Percentiles rank a stretch among this genome's conserved stretches.
phyloP scores from a whole-genome alignment of 176 grass and related monocot genomes.

The Poa pratensis region DNA sequence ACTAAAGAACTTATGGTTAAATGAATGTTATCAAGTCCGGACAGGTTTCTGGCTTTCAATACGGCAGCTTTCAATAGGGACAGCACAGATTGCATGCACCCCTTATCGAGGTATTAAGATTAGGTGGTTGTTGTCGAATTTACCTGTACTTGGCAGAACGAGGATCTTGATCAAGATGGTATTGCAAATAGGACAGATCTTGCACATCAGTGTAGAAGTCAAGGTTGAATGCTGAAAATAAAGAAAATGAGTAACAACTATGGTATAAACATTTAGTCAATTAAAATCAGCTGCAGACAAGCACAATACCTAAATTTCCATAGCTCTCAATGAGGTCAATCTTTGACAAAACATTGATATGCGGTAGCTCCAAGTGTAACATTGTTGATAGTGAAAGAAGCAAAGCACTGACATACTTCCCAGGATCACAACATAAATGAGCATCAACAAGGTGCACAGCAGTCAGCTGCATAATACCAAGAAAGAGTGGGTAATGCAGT shows the following conservation, averaged over 20 bases:
- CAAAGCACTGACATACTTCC: constrained; percentile 96
- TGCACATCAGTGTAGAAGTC: constrained; percentile 96
- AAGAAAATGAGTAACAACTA: constrained; percentile 41
- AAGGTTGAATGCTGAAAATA: constrained; percentile 83
- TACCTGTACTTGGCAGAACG: constrained; percentile 91
- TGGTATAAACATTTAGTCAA: constrained; percentile 25
- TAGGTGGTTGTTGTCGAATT: background rate
- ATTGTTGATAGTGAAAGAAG: constrained; percentile 95
- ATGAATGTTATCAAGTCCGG: background rate
- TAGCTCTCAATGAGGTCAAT: constrained; percentile 94
- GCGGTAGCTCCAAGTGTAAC: constrained; percentile 88
- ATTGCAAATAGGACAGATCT: constrained; percentile 85
- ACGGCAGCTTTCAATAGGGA: background rate
- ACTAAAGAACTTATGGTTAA: background rate
- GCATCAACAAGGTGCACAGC: constrained; percentile 85
- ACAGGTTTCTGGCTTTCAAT: background rate
- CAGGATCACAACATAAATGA: constrained; percentile 96
- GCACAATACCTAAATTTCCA: constrained; percentile 77
- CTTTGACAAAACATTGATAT: constrained; percentile 97
- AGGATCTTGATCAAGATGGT: constrained; percentile 93
- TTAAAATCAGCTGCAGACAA: constrained; percentile 5
- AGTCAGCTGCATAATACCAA: constrained; percentile 67
- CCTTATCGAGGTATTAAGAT: background rate
- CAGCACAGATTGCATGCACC: background rate
- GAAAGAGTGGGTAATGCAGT: constrained; percentile 17